phyloP scores from a whole-genome alignment of 2,329 filamentous ascomycete species.

The Phialophora chinensis region DNA sequence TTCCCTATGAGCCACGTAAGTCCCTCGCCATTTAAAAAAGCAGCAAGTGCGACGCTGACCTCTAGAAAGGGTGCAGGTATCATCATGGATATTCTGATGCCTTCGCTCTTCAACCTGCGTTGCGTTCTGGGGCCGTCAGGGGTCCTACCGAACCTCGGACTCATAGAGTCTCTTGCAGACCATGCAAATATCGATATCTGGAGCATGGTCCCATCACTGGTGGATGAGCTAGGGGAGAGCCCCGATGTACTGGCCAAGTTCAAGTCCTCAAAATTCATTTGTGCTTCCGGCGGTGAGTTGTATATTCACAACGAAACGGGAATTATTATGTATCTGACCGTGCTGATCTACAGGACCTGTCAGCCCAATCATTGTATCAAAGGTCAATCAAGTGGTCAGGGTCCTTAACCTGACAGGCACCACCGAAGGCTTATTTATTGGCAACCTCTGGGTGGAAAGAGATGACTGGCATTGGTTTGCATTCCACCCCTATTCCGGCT shows the following conservation, averaged over 20 bases:
- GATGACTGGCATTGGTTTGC: conserved; percentile 21
- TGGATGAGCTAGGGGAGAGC: conserved; percentile 4
- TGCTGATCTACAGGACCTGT: not conserved
- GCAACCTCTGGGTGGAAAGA: conserved; percentile 13
- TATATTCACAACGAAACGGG: not conserved
- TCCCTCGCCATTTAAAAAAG: not conserved
- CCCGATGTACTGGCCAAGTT: conserved; percentile 5
- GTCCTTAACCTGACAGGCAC: conserved; percentile 16
- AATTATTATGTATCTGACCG: not conserved
- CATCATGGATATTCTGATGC: conserved; percentile 7
- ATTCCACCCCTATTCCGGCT: conserved; percentile 10
- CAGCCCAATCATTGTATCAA: conserved; percentile 2
- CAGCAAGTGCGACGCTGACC: not conserved
- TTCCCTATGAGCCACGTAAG: conserved; percentile 20
- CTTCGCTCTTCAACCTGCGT: conserved; percentile 7
- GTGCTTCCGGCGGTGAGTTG: conserved; percentile 8
- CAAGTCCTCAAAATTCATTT: conserved; percentile 6
- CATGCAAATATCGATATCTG: conserved; percentile 10
- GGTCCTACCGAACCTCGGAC: conserved; percentile 2
- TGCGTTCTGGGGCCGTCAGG: conserved; percentile 1
- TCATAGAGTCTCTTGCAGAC: conserved; percentile 3
- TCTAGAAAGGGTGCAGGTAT: conserved; percentile 3
- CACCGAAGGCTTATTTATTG: conserved; percentile 13
- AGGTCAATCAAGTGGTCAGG: conserved; percentile 7
- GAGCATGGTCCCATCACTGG: conserved; percentile 5